A percentile compares a stretch with the other conserved stretches of the same genome.
phyloP scores from a whole-genome alignment of 371 early-diverging fungal species.

The Mucor racemosus region DNA sequence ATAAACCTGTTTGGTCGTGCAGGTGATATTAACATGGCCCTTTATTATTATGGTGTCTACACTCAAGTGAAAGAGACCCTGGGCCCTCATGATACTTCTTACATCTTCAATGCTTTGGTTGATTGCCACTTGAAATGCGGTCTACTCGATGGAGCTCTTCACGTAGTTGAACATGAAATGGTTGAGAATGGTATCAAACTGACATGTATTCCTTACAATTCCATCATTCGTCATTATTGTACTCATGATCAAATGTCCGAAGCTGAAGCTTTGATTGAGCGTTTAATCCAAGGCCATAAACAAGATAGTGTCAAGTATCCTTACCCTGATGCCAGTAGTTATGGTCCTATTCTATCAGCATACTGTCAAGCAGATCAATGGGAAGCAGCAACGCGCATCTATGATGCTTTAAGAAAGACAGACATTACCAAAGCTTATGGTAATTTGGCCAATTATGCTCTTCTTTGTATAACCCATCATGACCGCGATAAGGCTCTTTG shows the following conservation, averaged over 20 bases:
- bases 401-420: slow-evolving; percentile 35
- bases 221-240: slow-evolving; percentile 53
- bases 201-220: slow-evolving; percentile 52
- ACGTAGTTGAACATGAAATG: slow-evolving; percentile 47
- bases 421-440: slow-evolving; percentile 54
- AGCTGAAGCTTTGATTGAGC: slow-evolving; percentile 38
- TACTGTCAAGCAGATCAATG: slow-evolving; percentile 38
- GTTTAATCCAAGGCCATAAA: slow-evolving; percentile 20
- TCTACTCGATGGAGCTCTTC: slow-evolving; percentile 42
- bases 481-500: slow-evolving; percentile 26
- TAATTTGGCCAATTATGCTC: slow-evolving; percentile 52
- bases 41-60: slow-evolving; percentile 43
- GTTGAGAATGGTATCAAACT: slow-evolving; percentile 34
- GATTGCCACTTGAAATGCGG: slow-evolving; percentile 53
- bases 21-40: slow-evolving; percentile 46
- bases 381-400: slow-evolving; percentile 36
- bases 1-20: slow-evolving; percentile 56
- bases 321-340: slow-evolving; percentile 49
- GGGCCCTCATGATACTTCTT: slow-evolving; percentile 48
- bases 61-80: slow-evolving; percentile 23
- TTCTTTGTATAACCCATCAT: slow-evolving; percentile 37
- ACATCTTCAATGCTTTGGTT: slow-evolving; percentile 55
- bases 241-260: slow-evolving; percentile 28
- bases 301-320: slow-evolving; percentile 26
- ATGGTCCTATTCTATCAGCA: slow-evolving; percentile 52